These are phyloP conservation scores for Cryptosporidium ryanae DNA, from an alignment of 169 alveolate species.

Conservation along the genomic window DNA sequence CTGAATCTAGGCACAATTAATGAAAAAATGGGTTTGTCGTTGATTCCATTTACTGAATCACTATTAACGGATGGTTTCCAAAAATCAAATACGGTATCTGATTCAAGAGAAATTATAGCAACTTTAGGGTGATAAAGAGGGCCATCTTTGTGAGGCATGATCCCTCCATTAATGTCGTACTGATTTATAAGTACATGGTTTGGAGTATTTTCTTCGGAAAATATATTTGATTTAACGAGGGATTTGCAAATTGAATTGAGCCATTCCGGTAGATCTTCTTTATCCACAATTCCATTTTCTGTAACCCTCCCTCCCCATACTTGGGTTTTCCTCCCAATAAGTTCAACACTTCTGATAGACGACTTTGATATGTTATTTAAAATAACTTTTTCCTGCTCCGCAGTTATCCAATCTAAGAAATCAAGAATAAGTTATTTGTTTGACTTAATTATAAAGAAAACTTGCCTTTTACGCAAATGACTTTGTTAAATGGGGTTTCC, in stretches of 20 bases:
- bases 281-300: conserved; percentile 17
- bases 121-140: conserved; percentile 80
- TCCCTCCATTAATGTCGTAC: conserved; percentile 79
- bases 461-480: conserved; percentile 37
- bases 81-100: conserved; percentile 70
- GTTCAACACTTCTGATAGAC: conserved; percentile 10
- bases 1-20: conserved; percentile 38
- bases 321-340: conserved; percentile 57
- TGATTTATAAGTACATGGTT: conserved; percentile 78
- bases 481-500: conserved; percentile 3
- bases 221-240: conserved; percentile 21
- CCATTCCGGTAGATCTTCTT: conserved; percentile 65
- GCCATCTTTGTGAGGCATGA: conserved; percentile 82
- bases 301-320: conserved; percentile 67
- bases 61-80: conserved; percentile 45
- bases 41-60: background rate
- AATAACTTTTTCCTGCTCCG: conserved; percentile 23
- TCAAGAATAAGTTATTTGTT: background rate
- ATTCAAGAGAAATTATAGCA: conserved; percentile 74
- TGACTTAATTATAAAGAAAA: background rate
- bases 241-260: conserved; percentile 23
- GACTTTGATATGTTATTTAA: conserved; percentile 28
- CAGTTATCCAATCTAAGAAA: conserved; percentile 58
- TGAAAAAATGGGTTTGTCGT: conserved; percentile 23
- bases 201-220: conserved; percentile 18